A percentile compares a stretch with the other conserved stretches of the same genome.
These are phyloP conservation scores for Talaromyces albobiverticillius DNA, from an alignment of 2,329 filamentous ascomycete genomes.

Conservation along the genomic window DNA sequence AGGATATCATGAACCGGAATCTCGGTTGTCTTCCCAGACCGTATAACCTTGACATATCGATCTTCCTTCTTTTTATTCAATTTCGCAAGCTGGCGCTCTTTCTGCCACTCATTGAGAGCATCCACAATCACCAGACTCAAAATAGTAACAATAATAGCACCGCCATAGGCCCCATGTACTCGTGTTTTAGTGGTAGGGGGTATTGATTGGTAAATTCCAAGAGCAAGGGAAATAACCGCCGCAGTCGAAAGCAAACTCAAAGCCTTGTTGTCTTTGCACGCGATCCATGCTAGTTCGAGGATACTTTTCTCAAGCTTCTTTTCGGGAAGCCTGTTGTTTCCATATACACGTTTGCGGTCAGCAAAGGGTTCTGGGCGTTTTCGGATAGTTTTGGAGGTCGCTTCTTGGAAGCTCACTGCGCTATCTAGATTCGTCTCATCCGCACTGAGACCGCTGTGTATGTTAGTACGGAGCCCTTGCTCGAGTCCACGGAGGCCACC, in stretches of 20 bases:
- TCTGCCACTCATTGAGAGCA: conserved; percentile 70
- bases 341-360: too few species aligned
- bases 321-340: too few species aligned
- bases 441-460: too few species aligned
- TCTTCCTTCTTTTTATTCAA: conserved; percentile 54
- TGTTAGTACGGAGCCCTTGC: too few species aligned
- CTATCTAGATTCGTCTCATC: too few species aligned
- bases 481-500: too few species aligned
- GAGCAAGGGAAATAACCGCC: conserved; percentile 66
- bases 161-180: conserved; percentile 73
- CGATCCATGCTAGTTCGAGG: conserved; percentile 67
- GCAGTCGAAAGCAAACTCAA: conserved; percentile 66
- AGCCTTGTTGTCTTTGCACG: conserved; percentile 76
- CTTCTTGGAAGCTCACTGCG: too few species aligned
- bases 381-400: too few species aligned
- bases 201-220: conserved; percentile 60
- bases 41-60: conserved; percentile 62
- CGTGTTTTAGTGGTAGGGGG: conserved; percentile 22
- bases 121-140: conserved; percentile 69
- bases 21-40: conserved; percentile 60
- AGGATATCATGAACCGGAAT: conserved; percentile 63
- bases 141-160: conserved; percentile 68
- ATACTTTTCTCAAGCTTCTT: conserved; percentile 59
- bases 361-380: too few species aligned
- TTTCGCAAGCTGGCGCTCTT: conserved; percentile 64